Conservation (phyloP, 352 stramenopile species). For the Thalassiosira hispida region DNA sequence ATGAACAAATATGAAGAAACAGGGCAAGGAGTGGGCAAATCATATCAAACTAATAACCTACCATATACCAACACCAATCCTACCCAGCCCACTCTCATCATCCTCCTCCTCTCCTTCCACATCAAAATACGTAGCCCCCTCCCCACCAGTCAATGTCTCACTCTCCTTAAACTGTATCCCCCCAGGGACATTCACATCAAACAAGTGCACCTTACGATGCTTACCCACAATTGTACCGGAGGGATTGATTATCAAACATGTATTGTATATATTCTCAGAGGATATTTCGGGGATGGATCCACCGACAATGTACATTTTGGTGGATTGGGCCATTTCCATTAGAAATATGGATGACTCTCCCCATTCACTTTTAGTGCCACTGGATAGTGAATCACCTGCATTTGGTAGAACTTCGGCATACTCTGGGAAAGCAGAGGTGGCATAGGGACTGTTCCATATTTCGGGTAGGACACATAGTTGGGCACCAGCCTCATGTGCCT, state of each 20-base stretch:
- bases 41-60: constrained; percentile 13
- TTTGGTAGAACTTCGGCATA: constrained; percentile 96
- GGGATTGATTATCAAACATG: constrained; percentile 95
- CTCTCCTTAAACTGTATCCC: constrained; percentile 99
- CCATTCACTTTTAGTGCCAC: constrained; percentile 66
- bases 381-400: constrained; percentile 50
- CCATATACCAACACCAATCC: constrained; percentile 95
- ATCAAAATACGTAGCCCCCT: constrained; percentile 85
- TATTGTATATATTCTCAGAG: constrained; percentile 96
- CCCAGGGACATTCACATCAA: constrained; percentile 99
- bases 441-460: constrained; percentile 92
- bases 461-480: constrained; percentile 81
- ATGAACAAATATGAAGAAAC: background rate
- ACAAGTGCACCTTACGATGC: constrained; percentile 99
- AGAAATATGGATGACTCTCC: constrained; percentile 90
- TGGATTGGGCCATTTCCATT: constrained; percentile 89
- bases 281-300: constrained; percentile 94
- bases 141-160: constrained; percentile 95
- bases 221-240: constrained; percentile 95
- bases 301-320: constrained; percentile 94
- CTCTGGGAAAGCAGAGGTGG: constrained; percentile 95
- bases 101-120: constrained; percentile 34
- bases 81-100: constrained; percentile 88
- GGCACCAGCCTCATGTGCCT: constrained; percentile 80
- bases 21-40: background rate